A percentile compares a stretch with the other conserved stretches of the same genome.
phyloP scores from a whole-genome alignment of 306 rosid genomes.

The Pachyrhizus erosus region DNA sequence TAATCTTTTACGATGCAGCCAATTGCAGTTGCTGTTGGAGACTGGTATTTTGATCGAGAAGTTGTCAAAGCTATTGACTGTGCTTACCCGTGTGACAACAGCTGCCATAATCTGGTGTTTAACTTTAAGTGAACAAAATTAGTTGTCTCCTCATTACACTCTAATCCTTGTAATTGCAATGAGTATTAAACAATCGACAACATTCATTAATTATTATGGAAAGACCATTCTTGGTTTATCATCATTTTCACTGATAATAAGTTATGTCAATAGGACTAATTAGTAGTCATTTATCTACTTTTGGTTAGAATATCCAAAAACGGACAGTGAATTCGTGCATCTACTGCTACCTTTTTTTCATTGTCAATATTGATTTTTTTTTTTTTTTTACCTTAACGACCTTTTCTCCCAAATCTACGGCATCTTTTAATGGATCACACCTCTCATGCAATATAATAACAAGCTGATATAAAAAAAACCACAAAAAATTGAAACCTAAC shows the following conservation, averaged over 20 bases:
- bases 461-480: neutral
- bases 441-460: neutral
- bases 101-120: slow-evolving; percentile 84
- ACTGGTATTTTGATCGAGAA: slow-evolving; percentile 84
- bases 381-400: neutral
- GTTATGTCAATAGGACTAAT: slow-evolving; percentile 10
- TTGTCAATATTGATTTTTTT: neutral
- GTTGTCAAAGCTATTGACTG: slow-evolving; percentile 78
- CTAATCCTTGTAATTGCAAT: slow-evolving; percentile 31
- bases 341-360: neutral
- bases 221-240: slow-evolving; percentile 5
- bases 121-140: slow-evolving; percentile 58
- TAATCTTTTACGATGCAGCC: slow-evolving; percentile 56
- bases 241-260: slow-evolving; percentile 35
- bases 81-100: slow-evolving; percentile 90
- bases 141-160: neutral
- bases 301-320: slow-evolving; percentile 17
- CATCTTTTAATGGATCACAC: neutral
- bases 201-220: slow-evolving; percentile 43
- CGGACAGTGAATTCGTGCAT: neutral
- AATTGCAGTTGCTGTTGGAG: slow-evolving; percentile 85
- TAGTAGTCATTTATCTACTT: slow-evolving; percentile 24
- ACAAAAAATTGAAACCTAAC: neutral
- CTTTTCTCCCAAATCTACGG: neutral
- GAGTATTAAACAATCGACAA: slow-evolving; percentile 49